A percentile compares a stretch with the other conserved stretches of the same genome.
phyloP scores from a whole-genome alignment of 1,284 basidiomycete species.

The Malassezia obtusa region DNA sequence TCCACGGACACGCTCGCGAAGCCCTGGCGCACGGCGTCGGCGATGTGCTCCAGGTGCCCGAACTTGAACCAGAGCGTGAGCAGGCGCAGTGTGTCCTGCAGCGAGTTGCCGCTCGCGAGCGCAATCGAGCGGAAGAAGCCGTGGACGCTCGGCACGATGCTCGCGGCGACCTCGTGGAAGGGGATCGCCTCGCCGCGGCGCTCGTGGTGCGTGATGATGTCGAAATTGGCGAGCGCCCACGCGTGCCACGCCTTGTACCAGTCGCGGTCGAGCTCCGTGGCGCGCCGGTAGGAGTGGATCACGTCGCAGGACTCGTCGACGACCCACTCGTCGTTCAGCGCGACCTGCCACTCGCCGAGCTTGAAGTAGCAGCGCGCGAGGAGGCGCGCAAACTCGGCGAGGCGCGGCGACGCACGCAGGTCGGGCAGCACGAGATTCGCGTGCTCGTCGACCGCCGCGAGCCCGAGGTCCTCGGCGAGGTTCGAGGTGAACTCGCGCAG shows the following conservation, averaged over 20 bases:
- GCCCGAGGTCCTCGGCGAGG: conserved; percentile 62
- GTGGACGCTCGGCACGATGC: conserved; percentile 89
- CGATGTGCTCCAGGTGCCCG: conserved; percentile 81
- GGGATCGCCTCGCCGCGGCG: conserved; percentile 59
- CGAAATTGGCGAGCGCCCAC: conserved; percentile 93
- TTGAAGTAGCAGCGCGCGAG: conserved; percentile 97
- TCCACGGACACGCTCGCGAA: conserved; percentile 86
- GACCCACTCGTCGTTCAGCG: conserved; percentile 67
- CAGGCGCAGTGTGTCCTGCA: conserved; percentile 88
- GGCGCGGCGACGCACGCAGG: conserved; percentile 35
- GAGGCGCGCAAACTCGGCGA: conserved; percentile 68
- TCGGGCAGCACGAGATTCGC: conserved; percentile 34
- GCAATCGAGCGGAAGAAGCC: conserved; percentile 91
- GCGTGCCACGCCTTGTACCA: conserved; percentile 99
- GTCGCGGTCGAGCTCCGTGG: conserved; percentile 79
- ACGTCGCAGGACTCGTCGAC: conserved; percentile 42
- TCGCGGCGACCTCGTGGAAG: conserved; percentile 63
- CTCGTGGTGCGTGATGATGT: conserved; percentile 60
- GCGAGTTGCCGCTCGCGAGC: conserved; percentile 70
- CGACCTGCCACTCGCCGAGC: conserved; percentile 83
- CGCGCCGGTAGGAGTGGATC: conserved; percentile 66
- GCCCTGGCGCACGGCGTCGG: conserved; percentile 76
- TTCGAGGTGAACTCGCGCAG: conserved; percentile 72
- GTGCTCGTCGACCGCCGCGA: conserved; percentile 49
- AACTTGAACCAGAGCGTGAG: conserved; percentile 98